phyloP scores from a whole-genome alignment of 345 rosid genomes.

The Linum tenue region DNA sequence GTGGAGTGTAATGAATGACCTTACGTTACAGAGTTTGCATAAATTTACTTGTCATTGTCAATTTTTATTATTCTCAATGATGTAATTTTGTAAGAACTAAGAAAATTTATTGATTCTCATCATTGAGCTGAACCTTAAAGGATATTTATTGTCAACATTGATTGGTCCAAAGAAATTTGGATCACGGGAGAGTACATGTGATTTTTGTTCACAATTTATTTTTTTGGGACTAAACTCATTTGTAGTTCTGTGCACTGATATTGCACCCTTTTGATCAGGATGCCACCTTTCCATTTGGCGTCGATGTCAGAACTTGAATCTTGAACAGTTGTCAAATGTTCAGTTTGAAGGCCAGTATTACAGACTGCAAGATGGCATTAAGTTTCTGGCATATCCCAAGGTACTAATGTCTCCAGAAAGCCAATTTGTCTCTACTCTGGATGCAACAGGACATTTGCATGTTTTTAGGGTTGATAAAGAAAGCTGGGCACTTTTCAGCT shows the following conservation, averaged over 20 bases:
- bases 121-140: too few species aligned
- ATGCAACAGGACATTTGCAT: constrained; percentile 51
- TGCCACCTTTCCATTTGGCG: constrained; percentile 59
- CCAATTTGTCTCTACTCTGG: constrained; percentile 57
- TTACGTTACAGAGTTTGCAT: background rate
- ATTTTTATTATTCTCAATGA: too few species aligned
- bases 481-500: constrained; percentile 27
- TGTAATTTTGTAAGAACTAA: too few species aligned
- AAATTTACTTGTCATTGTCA: too few species aligned
- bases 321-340: constrained; percentile 44
- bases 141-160: too few species aligned
- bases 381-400: constrained; percentile 54
- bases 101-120: too few species aligned
- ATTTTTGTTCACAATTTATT: constrained; percentile 10
- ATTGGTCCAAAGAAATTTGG: too few species aligned
- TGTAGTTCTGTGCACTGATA: background rate
- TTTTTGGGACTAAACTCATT: background rate
- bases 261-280: constrained; percentile 36
- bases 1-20: background rate
- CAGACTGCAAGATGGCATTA: constrained; percentile 28
- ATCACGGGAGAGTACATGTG: background rate
- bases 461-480: constrained; percentile 51
- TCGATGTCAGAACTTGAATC: constrained; percentile 32
- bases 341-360: constrained; percentile 56
- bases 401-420: constrained; percentile 71